A percentile compares a stretch with the other conserved stretches of the same genome.
These are phyloP conservation scores for Magnaporthiopsis rhizophila DNA, from an alignment of 2,329 filamentous ascomycete genomes.

Conservation along the genomic window DNA sequence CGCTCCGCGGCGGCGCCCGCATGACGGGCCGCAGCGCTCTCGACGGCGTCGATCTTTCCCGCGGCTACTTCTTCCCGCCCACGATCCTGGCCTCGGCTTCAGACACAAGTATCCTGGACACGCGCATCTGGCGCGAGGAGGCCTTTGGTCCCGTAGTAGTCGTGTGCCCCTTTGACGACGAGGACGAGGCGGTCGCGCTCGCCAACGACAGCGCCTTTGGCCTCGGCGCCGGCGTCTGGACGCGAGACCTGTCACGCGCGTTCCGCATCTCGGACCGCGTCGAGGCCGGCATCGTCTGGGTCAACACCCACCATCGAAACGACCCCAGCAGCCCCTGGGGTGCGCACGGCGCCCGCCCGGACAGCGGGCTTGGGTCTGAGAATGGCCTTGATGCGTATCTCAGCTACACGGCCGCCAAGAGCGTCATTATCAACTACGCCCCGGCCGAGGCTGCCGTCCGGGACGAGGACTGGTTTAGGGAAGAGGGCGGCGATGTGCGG, in stretches of 20 bases:
- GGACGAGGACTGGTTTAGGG: slow-evolving; percentile 61
- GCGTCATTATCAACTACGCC: slow-evolving; percentile 63
- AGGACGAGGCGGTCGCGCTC: slow-evolving; percentile 60
- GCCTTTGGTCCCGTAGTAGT: slow-evolving; percentile 77
- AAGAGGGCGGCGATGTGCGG: slow-evolving; percentile 45
- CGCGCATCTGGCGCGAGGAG: slow-evolving; percentile 71
- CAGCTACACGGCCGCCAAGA: slow-evolving; percentile 53
- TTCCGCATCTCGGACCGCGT: slow-evolving; percentile 65
- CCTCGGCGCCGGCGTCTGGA: slow-evolving; percentile 71
- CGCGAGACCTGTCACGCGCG: slow-evolving; percentile 63
- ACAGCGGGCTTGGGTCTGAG: slow-evolving; percentile 63
- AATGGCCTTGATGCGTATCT: slow-evolving; percentile 60
- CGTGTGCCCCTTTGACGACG: slow-evolving; percentile 67
- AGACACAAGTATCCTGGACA: slow-evolving; percentile 53
- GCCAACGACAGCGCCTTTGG: slow-evolving; percentile 71
- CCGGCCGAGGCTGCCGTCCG: slow-evolving; percentile 40
- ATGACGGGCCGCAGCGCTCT: slow-evolving; percentile 39
- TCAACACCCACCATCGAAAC: slow-evolving; percentile 60
- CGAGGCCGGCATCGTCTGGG: slow-evolving; percentile 54
- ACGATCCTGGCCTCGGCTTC: slow-evolving; percentile 56
- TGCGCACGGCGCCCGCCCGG: slow-evolving; percentile 42
- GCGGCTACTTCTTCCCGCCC: slow-evolving; percentile 70
- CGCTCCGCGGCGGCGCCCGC: slow-evolving; percentile 37
- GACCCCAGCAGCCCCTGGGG: slow-evolving; percentile 67
- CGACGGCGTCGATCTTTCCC: slow-evolving; percentile 42